A percentile compares a stretch with the other conserved stretches of the same genome.
phyloP scores from a whole-genome alignment of 1,139 yeast species.

The Sugiyamaella novakii region DNA sequence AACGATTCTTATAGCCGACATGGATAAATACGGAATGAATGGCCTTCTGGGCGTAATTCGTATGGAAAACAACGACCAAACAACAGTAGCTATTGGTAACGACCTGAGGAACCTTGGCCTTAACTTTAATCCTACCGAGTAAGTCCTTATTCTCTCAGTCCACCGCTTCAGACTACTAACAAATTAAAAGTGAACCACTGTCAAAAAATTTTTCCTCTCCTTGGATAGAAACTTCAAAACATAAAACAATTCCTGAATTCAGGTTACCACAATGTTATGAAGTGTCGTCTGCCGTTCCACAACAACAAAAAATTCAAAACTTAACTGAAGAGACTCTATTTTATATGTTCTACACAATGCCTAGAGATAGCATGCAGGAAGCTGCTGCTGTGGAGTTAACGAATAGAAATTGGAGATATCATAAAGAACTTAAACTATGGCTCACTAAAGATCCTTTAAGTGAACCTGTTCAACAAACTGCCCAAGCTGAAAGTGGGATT shows the following conservation, averaged over 20 bases:
- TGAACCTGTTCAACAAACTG: constrained; percentile 84
- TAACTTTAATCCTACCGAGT: constrained; percentile 51
- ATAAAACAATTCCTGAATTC: constrained; percentile 87
- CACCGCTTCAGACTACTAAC: constrained; percentile 11
- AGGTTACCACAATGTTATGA: constrained; percentile 60
- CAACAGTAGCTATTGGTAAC: constrained; percentile 78
- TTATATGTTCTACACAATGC: constrained; percentile 90
- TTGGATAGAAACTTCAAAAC: constrained; percentile 89
- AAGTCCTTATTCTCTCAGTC: too few relatives aligned
- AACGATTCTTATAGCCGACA: constrained; percentile 26
- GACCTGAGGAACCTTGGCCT: constrained; percentile 77
- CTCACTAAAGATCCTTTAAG: constrained; percentile 88
- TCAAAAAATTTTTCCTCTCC: constrained; percentile 84
- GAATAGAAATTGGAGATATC: constrained; percentile 94
- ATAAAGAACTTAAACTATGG: constrained; percentile 95
- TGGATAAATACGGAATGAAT: constrained; percentile 63
- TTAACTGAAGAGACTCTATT: constrained; percentile 92
- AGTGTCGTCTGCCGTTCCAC: constrained; percentile 54
- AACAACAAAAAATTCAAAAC: constrained; percentile 70
- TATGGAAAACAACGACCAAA: constrained; percentile 67
- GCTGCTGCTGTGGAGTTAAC: constrained; percentile 86
- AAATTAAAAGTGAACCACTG: constrained; percentile 47
- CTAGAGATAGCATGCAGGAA: constrained; percentile 91
- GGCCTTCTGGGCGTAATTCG: constrained; percentile 70
- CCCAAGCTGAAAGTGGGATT: constrained; percentile 91